Conservation (phyloP, 257 asterid species). For the Solanum paucissectum region DNA sequence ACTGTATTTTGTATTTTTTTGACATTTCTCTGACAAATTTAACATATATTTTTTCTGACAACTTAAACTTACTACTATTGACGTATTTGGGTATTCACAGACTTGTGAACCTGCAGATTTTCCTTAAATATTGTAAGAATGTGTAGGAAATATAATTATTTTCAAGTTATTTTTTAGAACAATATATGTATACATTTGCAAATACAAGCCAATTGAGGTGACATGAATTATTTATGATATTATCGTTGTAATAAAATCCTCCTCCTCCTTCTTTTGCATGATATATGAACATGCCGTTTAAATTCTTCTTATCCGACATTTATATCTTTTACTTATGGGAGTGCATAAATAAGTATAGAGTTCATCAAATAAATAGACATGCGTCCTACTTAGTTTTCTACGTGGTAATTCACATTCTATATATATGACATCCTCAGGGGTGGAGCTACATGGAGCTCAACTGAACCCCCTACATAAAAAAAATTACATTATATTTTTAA, state of each 20-base stretch:
- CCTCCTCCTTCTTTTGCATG: too few relatives aligned
- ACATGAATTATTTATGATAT: not conserved
- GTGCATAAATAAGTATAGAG: too few relatives aligned
- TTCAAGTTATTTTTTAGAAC: not conserved
- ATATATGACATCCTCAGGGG: too few relatives aligned
- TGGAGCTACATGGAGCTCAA: too few relatives aligned
- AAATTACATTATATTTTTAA: too few relatives aligned
- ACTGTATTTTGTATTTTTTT: not conserved
- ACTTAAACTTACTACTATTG: not conserved
- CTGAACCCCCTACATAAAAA: too few relatives aligned
- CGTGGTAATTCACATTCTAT: too few relatives aligned
- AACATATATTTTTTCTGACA: not conserved
- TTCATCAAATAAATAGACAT: too few relatives aligned
- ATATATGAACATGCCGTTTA: too few relatives aligned
- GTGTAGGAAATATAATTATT: not conserved
- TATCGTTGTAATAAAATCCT: too few relatives aligned
- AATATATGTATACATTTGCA: not conserved
- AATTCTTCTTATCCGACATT: too few relatives aligned
- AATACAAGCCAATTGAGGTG: not conserved
- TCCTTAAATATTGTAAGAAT: not conserved
- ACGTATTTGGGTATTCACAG: not conserved
- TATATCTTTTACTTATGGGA: fast-evolving
- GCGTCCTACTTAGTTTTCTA: too few relatives aligned
- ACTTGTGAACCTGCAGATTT: not conserved
- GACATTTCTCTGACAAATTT: conserved; percentile 2